These are phyloP conservation scores for Penicillium macrosclerotiorum DNA, from an alignment of 495 filamentous ascomycete genomes.

Conservation along the genomic window DNA sequence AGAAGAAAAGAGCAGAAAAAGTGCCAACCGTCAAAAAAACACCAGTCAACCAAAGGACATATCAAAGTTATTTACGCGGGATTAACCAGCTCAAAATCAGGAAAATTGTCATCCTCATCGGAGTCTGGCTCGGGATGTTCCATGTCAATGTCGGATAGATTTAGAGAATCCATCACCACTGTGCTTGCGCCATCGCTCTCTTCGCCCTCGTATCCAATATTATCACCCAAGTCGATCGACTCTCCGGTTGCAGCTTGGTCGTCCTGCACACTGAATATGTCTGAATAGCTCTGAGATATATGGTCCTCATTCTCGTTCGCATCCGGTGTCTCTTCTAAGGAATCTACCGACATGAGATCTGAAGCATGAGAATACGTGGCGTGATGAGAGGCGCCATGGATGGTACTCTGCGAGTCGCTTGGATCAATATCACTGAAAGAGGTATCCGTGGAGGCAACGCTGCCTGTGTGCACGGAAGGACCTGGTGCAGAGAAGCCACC, in stretches of 20 bases:
- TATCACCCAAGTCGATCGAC: conserved; percentile 1
- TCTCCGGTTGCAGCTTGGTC: neutral
- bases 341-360: conserved; percentile 28
- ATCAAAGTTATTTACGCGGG: neutral
- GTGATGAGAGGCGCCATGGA: conserved; percentile 32
- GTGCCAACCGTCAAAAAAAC: neutral
- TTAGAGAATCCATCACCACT: conserved; percentile 5
- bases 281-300: neutral
- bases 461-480: conserved; percentile 42
- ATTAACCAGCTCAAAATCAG: conserved; percentile 2
- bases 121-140: neutral
- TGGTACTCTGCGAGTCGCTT: conserved; percentile 32
- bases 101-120: conserved; percentile 8
- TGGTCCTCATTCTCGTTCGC: neutral
- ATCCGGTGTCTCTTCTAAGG: conserved; percentile 5
- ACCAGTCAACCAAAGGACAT: neutral
- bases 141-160: conserved; percentile 9
- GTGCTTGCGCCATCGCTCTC: conserved; percentile 8
- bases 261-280: neutral
- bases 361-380: conserved; percentile 29
- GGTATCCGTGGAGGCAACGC: conserved; percentile 17
- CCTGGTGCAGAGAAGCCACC: conserved; percentile 44
- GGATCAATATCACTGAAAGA: conserved; percentile 25
- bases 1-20: neutral
- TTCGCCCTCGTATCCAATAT: conserved; percentile 1